phyloP scores from a whole-genome alignment of 352 stramenopile genomes.

The Pythium coloratum region DNA sequence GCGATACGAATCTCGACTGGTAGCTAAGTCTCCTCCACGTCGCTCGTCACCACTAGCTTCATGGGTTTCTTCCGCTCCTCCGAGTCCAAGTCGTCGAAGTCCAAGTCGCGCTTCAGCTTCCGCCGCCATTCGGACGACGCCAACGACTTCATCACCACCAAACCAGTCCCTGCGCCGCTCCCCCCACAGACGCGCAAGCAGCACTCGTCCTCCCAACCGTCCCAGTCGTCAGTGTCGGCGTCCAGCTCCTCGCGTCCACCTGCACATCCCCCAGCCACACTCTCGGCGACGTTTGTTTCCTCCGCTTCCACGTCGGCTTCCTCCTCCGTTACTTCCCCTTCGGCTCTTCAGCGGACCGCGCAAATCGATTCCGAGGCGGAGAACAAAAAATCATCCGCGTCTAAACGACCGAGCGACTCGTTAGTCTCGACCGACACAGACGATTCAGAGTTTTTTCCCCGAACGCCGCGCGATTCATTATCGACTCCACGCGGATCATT shows the following conservation, averaged over 20 bases:
- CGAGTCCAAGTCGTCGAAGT: slow-evolving; percentile 37
- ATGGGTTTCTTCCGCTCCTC: slow-evolving; percentile 76
- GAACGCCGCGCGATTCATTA: slow-evolving; percentile 23
- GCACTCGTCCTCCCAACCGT: slow-evolving; percentile 1
- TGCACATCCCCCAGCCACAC: slow-evolving; percentile 7
- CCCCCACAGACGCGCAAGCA: slow-evolving; percentile 6
- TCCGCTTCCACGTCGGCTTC: slow-evolving; percentile 36
- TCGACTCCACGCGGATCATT: slow-evolving; percentile 23
- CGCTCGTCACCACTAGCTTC: slow-evolving; percentile 7
- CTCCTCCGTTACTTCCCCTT: slow-evolving; percentile 55
- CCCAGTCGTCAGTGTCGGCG: neutral
- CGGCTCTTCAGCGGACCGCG: slow-evolving; percentile 38
- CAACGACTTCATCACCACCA: slow-evolving; percentile 14
- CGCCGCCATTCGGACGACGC: slow-evolving; percentile 53
- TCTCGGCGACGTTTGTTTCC: slow-evolving; percentile 27
- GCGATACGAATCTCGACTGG: neutral
- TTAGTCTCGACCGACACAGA: slow-evolving; percentile 28
- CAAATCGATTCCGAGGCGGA: slow-evolving; percentile 27
- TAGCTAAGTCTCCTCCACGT: neutral
- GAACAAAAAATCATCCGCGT: slow-evolving; percentile 5
- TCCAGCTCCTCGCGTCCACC: neutral
- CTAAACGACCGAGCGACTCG: slow-evolving; percentile 28
- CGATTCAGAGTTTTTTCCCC: slow-evolving; percentile 17
- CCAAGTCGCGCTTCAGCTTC: slow-evolving; percentile 69
- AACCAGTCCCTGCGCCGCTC: slow-evolving; percentile 4